Percentiles rank a stretch among this genome's conserved stretches.
Conservation (phyloP, 2,329 filamentous ascomycete genomes). For the Penicillium occitanis region DNA sequence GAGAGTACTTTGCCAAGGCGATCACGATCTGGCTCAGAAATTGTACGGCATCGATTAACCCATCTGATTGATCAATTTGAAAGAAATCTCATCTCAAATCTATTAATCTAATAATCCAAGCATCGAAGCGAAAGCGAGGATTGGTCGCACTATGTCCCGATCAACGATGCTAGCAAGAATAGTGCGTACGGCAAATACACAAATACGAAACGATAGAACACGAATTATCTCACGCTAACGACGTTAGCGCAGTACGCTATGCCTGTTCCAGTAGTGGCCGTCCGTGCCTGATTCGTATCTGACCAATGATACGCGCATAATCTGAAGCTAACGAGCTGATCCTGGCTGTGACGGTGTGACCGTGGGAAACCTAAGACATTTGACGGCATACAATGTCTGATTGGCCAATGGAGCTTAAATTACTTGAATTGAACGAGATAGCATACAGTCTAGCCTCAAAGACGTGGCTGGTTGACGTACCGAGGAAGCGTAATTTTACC, state of each 20-base stretch:
- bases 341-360: not conserved
- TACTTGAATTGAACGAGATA: not conserved
- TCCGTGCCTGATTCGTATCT: not conserved
- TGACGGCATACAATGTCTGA: not conserved
- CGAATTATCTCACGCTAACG: not conserved
- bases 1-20: not conserved
- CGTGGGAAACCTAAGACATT: conserved; percentile 3
- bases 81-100: not conserved
- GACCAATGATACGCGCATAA: not conserved
- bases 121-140: not conserved
- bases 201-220: conserved; percentile 3
- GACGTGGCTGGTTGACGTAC: not conserved
- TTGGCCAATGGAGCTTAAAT: not conserved
- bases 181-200: conserved; percentile 2
- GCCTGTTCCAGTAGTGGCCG: not conserved
- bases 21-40: not conserved
- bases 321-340: not conserved
- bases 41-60: not conserved
- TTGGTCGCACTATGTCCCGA: not conserved
- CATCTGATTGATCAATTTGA: not conserved
- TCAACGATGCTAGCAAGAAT: not conserved
- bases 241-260: not conserved
- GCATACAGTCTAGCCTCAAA: conserved; percentile 2
- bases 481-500: not conserved
- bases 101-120: not conserved